A percentile compares a stretch with the other conserved stretches of the same genome.
Evolutionary conservation across 345 rosid species (phyloP).

Genomic region (Eucalyptus camaldulensis): DNA sequence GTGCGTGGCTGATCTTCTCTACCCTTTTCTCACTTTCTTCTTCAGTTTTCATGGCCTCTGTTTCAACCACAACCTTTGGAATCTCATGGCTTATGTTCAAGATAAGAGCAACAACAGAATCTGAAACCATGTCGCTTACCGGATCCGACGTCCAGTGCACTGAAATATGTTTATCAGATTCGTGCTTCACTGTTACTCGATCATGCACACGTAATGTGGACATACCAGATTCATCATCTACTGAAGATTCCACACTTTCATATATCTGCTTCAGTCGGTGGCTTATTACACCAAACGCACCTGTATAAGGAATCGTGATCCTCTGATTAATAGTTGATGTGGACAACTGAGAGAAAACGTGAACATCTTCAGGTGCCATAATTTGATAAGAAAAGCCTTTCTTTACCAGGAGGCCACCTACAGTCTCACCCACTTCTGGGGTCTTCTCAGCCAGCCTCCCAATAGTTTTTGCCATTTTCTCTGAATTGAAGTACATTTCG

Average conservation of each 20-base stretch:
- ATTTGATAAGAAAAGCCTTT: slow-evolving; percentile 2
- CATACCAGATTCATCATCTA: slow-evolving; percentile 66
- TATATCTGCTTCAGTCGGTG: slow-evolving; percentile 81
- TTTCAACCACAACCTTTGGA: slow-evolving; percentile 60
- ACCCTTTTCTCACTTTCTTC: slow-evolving; percentile 65
- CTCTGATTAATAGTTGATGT: slow-evolving; percentile 72
- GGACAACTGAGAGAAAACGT: slow-evolving; percentile 69
- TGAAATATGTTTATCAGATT: slow-evolving; percentile 73
- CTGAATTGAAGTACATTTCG: slow-evolving; percentile 74
- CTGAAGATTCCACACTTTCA: slow-evolving; percentile 65
- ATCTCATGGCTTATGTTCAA: slow-evolving; percentile 66
- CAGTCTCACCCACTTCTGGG: slow-evolving; percentile 74
- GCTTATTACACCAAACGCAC: slow-evolving; percentile 71
- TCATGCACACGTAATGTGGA: slow-evolving; percentile 58
- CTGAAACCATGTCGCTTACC: slow-evolving; percentile 86
- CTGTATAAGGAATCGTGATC: slow-evolving; percentile 61
- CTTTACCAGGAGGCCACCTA: slow-evolving; percentile 73
- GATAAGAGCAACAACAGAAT: slow-evolving; percentile 76
- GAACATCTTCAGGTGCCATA: slow-evolving; percentile 63
- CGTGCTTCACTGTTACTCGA: slow-evolving; percentile 66
- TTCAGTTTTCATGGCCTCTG: slow-evolving; percentile 39
- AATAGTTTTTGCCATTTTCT: slow-evolving; percentile 86
- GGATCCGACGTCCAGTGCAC: slow-evolving; percentile 87
- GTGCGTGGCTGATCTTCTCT: slow-evolving; percentile 63
- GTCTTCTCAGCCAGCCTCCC: slow-evolving; percentile 78